Evolutionary conservation across 2,329 filamentous ascomycete species (phyloP).

Genomic region (Calonectria honghensis): DNA sequence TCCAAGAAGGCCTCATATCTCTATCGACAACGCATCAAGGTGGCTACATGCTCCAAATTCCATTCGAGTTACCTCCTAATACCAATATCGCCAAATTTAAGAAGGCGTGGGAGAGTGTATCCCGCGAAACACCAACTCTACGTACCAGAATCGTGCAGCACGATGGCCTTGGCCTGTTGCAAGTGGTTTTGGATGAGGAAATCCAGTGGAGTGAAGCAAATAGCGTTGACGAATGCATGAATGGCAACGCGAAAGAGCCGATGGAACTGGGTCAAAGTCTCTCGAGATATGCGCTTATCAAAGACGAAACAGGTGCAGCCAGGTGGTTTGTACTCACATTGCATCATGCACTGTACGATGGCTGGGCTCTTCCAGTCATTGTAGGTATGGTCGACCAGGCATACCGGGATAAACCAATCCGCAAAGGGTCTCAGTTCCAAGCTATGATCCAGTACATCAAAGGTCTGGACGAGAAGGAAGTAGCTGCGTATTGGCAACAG

Average conservation of each 20-base stretch:
- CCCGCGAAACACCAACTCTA: slow-evolving; percentile 9
- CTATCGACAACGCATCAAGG: slow-evolving; percentile 58
- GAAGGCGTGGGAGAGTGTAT: slow-evolving; percentile 40
- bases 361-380: slow-evolving; percentile 51
- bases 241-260: slow-evolving; percentile 1
- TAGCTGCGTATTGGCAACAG: slow-evolving; percentile 32
- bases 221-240: slow-evolving; percentile 16
- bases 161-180: slow-evolving; percentile 25
- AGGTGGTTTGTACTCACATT: slow-evolving; percentile 52
- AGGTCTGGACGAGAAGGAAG: neutral
- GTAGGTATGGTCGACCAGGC: slow-evolving; percentile 37
- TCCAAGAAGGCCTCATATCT: slow-evolving; percentile 64
- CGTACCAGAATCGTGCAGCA: slow-evolving; percentile 39
- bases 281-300: slow-evolving; percentile 24
- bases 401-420: slow-evolving; percentile 23
- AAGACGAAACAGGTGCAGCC: neutral
- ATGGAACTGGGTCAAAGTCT: slow-evolving; percentile 40
- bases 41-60: slow-evolving; percentile 61
- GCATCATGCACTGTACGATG: slow-evolving; percentile 58
- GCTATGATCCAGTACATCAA: slow-evolving; percentile 33
- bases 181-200: slow-evolving; percentile 32
- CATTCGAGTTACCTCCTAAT: slow-evolving; percentile 44
- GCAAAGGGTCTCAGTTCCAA: neutral
- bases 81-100: slow-evolving; percentile 17
- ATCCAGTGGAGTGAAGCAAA: slow-evolving; percentile 27